phyloP scores from a whole-genome alignment of 108 stramenopile species.

The Nitzschia sp. region DNA sequence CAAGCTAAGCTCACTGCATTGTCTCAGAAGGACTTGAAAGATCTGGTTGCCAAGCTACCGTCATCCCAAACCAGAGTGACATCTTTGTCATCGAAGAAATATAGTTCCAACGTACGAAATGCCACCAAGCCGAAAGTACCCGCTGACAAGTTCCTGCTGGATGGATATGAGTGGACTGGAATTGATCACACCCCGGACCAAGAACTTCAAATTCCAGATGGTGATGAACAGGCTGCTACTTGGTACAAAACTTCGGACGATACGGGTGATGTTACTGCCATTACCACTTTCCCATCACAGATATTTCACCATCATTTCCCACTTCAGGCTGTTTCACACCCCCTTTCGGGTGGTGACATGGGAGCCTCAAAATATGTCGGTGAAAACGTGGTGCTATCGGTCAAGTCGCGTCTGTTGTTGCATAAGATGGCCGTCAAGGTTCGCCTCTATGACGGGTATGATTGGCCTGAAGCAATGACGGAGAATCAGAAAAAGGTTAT shows the following conservation, averaged over 20 bases:
- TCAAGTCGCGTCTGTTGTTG: slow-evolving; percentile 56
- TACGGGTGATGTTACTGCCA: background rate
- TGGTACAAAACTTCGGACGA: slow-evolving; percentile 46
- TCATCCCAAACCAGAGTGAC: background rate
- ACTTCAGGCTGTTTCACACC: slow-evolving; percentile 51
- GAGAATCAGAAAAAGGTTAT: slow-evolving; percentile 13
- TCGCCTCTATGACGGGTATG: slow-evolving; percentile 80
- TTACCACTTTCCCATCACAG: background rate
- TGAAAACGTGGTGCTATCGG: slow-evolving; percentile 28
- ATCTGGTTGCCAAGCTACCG: background rate
- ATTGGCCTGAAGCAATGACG: slow-evolving; percentile 54
- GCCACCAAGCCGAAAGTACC: background rate
- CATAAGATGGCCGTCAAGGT: slow-evolving; percentile 55
- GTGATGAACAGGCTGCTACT: slow-evolving; percentile 61
- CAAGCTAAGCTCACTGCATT: slow-evolving; percentile 48
- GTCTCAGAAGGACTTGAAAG: slow-evolving; percentile 46
- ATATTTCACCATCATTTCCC: slow-evolving; percentile 76
- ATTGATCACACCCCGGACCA: slow-evolving; percentile 55
- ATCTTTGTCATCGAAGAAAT: background rate
- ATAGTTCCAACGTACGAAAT: background rate
- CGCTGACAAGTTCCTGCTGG: slow-evolving; percentile 33
- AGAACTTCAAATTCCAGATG: slow-evolving; percentile 52
- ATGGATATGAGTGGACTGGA: slow-evolving; percentile 79
- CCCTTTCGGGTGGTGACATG: slow-evolving; percentile 58
- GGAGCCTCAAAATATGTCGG: slow-evolving; percentile 55